Evolutionary conservation across 768 basidiomycete genomes (phyloP), one percentile per base, ranked within the genome.

Genomic region (Phaeotremella skinneri): DNA sequence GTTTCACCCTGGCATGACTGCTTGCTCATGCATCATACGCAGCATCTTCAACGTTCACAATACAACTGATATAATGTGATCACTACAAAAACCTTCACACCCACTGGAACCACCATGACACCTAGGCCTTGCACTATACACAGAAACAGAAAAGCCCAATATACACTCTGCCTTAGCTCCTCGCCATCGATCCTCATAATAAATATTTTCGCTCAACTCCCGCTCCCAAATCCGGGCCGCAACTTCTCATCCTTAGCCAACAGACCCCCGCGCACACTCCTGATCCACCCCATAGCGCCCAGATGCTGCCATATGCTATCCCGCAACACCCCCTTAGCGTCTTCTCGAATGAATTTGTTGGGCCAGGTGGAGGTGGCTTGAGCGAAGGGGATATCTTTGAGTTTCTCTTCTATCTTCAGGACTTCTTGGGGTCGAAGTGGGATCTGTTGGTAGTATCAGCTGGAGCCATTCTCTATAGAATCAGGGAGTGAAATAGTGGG

Each of bases 331-430:
- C 49, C 29, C 34, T 68, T 69, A 1, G 73, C 75, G 55, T 76
- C 64, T 5, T 60, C 41, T 1, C 72, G 27, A 14, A 76, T 66
- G 57, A 71, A 76, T 23, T 67, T 56, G 31, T 60, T 55, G 16
- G 72, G 73, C 75, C 75, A 76, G 7, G 66, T 63, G 5, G 70
- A 72, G 5, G 70, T 70, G 4, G 74, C 74, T 58, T 76, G 68
- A 16, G 55, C 47, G 58, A 70, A 76, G 1, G 68, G 49, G 13
- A 72, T 26, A 16, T 26, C 3, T 45, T 61, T 37, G 11, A 74
- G 50, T 2, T 43, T 42, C 3, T 59, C 34, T n/a, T 58, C 52
- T 21, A 76, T 65, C 13, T 47, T 25, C 3, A 69, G 26, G 3
- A 70, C 61, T 9, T 64, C 63, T 13, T 59, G 30, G 1, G 75